Evolutionary conservation across 352 stramenopile genomes (phyloP).

Genomic region (Pythium oligandrum): DNA sequence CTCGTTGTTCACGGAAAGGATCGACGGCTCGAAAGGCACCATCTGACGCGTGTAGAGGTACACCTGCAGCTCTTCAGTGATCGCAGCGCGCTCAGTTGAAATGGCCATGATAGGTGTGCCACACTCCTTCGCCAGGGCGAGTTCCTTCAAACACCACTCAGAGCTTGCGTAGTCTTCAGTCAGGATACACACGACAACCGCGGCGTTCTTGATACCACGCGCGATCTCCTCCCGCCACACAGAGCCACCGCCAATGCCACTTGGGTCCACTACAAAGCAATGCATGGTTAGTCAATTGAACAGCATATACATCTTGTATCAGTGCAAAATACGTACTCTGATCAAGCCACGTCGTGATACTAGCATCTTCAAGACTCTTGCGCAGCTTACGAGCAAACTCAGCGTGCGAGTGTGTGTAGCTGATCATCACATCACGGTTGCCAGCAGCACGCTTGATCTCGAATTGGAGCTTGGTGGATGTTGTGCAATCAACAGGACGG

Average conservation of each 20-base stretch:
- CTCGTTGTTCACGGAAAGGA: constrained; percentile 47
- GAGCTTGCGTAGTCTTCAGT: constrained; percentile 69
- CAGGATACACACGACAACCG: constrained; percentile 65
- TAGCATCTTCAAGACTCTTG: constrained; percentile 61
- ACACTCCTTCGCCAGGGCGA: constrained; percentile 67
- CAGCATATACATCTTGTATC: too few relatives aligned
- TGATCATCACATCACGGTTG: constrained; percentile 86
- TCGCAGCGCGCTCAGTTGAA: constrained; percentile 44
- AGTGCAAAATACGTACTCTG: constrained; percentile 29
- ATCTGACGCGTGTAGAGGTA: constrained; percentile 85
- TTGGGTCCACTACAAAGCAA: constrained; percentile 47
- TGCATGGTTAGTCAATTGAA: too few relatives aligned
- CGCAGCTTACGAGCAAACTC: constrained; percentile 72
- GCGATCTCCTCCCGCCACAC: constrained; percentile 84
- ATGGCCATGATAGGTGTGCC: constrained; percentile 65
- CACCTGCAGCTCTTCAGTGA: constrained; percentile 76
- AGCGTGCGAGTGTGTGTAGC: constrained; percentile 78
- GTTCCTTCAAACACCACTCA: constrained; percentile 79
- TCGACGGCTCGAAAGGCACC: constrained; percentile 70
- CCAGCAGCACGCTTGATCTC: constrained; percentile 75
- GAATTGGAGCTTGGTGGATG: constrained; percentile 75
- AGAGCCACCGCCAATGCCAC: constrained; percentile 67
- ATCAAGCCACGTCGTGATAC: constrained; percentile 75
- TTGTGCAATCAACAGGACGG: constrained; percentile 76
- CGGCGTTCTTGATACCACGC: constrained; percentile 67